Percentiles rank a stretch among this genome's conserved stretches.
These are phyloP conservation scores for Hypomontagnella submonticulosa DNA, from an alignment of 495 filamentous ascomycete species.

Conservation along the genomic window DNA sequence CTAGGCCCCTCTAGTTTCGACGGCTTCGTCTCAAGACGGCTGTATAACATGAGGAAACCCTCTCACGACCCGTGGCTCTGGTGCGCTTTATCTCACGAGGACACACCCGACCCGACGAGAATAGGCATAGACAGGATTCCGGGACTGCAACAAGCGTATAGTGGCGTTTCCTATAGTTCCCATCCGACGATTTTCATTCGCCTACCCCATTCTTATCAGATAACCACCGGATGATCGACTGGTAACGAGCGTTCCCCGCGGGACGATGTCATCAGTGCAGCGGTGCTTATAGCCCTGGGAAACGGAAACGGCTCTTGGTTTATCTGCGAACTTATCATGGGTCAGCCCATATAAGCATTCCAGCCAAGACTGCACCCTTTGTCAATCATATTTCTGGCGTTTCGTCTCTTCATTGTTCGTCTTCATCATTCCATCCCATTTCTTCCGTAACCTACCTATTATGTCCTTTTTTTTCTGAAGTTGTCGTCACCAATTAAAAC, in stretches of 20 bases:
- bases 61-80: conserved; percentile 37
- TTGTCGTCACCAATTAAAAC: conserved; percentile 30
- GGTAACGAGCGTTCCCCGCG: conserved; percentile 42
- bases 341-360: conserved; percentile 40
- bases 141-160: conserved; percentile 32
- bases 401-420: conserved; percentile 24
- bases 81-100: conserved; percentile 39
- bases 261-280: conserved; percentile 44
- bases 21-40: conserved; percentile 32
- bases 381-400: conserved; percentile 30
- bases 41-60: conserved; percentile 35
- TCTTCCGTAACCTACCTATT: conserved; percentile 13
- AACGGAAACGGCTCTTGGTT: conserved; percentile 44
- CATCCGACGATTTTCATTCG: conserved; percentile 38
- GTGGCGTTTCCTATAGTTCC: conserved; percentile 36
- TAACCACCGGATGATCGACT: conserved; percentile 45
- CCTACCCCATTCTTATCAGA: conserved; percentile 41
- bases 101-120: conserved; percentile 28
- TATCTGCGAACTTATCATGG: conserved; percentile 45
- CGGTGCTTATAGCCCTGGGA: conserved; percentile 37
- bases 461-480: conserved; percentile 14
- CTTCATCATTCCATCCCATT: conserved; percentile 18
- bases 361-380: conserved; percentile 38
- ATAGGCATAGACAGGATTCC: conserved; percentile 33
- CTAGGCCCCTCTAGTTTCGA: conserved; percentile 40